These are phyloP conservation scores for Streptanthus diversifolius DNA, from an alignment of 345 rosid genomes.

Conservation along the genomic window DNA sequence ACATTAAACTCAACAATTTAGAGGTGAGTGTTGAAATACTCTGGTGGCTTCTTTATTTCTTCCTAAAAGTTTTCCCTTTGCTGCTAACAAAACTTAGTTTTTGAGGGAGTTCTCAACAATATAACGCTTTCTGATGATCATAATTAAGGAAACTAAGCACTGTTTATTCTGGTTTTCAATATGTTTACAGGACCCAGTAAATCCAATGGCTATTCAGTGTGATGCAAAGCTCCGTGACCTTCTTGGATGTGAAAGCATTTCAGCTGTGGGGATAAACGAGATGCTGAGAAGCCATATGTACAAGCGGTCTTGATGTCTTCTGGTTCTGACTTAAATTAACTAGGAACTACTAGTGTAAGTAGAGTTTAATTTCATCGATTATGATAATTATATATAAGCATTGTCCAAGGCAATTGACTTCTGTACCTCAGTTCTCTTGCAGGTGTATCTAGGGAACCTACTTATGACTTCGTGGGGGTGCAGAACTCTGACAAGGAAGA, in stretches of 20 bases:
- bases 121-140: neutral
- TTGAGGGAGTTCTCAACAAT: neutral
- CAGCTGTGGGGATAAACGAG: slow-evolving; percentile 73
- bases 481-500: slow-evolving; percentile 43
- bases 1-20: slow-evolving; percentile 61
- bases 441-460: slow-evolving; percentile 45
- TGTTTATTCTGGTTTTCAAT: neutral
- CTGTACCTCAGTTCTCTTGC: slow-evolving; percentile 19
- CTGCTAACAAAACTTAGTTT: neutral
- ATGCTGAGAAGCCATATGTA: slow-evolving; percentile 66
- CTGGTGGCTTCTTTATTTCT: neutral
- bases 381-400: neutral
- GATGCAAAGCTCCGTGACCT: slow-evolving; percentile 75
- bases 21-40: slow-evolving; percentile 51
- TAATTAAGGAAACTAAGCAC: slow-evolving; percentile 1
- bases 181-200: slow-evolving; percentile 57
- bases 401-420: neutral
- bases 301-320: slow-evolving; percentile 49
- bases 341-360: slow-evolving; percentile 37
- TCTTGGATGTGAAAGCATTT: slow-evolving; percentile 85
- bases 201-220: slow-evolving; percentile 75
- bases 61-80: neutral
- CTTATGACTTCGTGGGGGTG: slow-evolving; percentile 23
- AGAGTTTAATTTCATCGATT: neutral
- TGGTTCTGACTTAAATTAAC: slow-evolving; percentile 36